These are phyloP conservation scores for Amoebophrya sp. DNA, from an alignment of 169 alveolate species.

Conservation along the genomic window DNA sequence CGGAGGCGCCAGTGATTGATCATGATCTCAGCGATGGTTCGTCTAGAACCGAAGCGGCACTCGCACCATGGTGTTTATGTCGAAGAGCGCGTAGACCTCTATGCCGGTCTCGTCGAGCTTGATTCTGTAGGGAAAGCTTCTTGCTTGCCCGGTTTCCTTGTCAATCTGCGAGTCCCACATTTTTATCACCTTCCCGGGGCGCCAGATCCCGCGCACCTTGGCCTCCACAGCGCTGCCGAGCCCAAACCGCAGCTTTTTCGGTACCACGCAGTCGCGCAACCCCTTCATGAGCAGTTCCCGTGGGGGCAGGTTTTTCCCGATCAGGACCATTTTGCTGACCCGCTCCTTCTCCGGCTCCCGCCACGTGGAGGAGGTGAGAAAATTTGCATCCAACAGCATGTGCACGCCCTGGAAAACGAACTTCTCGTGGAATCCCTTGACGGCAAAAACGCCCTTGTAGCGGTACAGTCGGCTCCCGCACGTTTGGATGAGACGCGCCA, in stretches of 20 bases:
- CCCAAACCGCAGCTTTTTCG: not conserved
- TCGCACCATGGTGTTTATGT: not conserved
- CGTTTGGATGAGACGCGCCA: not conserved
- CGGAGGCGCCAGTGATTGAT: no score
- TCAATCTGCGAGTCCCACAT: not conserved
- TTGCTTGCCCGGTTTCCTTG: not conserved
- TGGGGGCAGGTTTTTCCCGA: not conserved
- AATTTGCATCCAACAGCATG: not conserved
- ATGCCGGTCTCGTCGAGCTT: not conserved
- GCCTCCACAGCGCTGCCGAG: not conserved
- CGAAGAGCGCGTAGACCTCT: not conserved
- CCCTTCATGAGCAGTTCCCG: not conserved
- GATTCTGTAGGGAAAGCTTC: not conserved
- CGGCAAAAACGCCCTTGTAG: not conserved
- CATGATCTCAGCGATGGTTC: no score
- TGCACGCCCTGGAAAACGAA: conserved; percentile 26
- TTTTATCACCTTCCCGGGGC: not conserved
- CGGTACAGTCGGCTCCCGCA: not conserved
- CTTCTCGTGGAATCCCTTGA: not conserved
- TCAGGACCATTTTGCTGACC: no score
- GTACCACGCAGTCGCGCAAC: not conserved
- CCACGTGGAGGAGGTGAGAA: not conserved
- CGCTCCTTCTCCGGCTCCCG: not conserved
- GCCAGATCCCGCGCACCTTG: not conserved
- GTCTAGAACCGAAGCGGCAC: no score